Percentiles rank a stretch among this genome's conserved stretches.
Evolutionary conservation across 139 green algal species (phyloP).

Genomic region (Coelastrella sp.): DNA sequence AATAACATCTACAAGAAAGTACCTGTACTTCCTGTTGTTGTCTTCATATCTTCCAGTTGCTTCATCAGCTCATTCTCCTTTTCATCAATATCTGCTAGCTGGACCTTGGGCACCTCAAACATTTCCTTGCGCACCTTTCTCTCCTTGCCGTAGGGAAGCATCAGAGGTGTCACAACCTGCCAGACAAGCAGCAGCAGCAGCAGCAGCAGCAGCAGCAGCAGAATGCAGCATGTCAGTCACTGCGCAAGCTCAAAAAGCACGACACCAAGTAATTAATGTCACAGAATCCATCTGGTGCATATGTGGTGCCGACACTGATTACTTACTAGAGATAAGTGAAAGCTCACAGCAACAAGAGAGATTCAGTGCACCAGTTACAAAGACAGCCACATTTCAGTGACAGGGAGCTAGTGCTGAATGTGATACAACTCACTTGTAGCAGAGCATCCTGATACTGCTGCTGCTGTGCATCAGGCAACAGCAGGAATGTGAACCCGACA

Average conservation of each 20-base stretch:
- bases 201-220: neutral
- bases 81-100: neutral
- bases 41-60: slow-evolving; percentile 1
- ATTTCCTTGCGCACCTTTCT: slow-evolving; percentile 33
- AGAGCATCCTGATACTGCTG: neutral
- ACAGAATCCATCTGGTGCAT: no score
- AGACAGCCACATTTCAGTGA: no score
- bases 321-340: no score
- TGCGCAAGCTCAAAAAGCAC: neutral
- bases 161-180: neutral
- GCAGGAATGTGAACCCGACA: neutral
- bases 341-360: neutral
- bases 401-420: neutral
- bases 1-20: no score
- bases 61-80: neutral
- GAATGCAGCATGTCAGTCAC: neutral
- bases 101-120: neutral
- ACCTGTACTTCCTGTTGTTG: neutral
- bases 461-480: neutral
- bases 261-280: neutral
- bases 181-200: neutral
- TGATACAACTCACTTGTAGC: neutral
- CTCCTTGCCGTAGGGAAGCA: slow-evolving; percentile 33
- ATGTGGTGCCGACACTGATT: no score
- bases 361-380: no score